Conservation (phyloP, 163 green algal genomes). For the Chlorella variabilis region DNA sequence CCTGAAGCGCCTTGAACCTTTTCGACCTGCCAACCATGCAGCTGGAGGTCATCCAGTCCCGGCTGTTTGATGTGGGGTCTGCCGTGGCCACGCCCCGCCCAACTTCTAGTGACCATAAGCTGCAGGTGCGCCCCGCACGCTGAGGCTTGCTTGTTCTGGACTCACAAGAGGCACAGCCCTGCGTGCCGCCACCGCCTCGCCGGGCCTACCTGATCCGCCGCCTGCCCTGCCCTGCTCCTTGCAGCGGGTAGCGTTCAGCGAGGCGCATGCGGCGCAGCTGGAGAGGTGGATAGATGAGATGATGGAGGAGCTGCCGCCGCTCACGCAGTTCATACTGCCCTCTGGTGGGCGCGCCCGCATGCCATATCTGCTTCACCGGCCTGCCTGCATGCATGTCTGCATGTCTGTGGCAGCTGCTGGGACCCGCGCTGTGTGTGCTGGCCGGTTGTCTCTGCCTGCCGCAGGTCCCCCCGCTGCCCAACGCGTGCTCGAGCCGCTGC, state of each 20-base stretch:
- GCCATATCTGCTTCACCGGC: neutral
- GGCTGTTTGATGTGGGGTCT: conserved; percentile 92
- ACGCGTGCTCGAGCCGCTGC: too few relatives aligned
- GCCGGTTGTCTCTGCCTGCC: neutral
- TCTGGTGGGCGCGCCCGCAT: conserved; percentile 61
- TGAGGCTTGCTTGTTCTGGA: neutral
- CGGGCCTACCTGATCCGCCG: too few relatives aligned
- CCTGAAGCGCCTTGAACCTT: neutral
- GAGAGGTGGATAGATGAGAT: conserved; percentile 94
- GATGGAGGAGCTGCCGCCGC: conserved; percentile 77
- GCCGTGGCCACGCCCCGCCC: conserved; percentile 86
- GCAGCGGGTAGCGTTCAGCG: conserved; percentile 62
- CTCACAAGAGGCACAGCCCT: conserved; percentile 8
- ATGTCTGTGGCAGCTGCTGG: too few relatives aligned
- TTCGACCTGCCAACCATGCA: conserved; percentile 58
- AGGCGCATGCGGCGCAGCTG: conserved; percentile 56
- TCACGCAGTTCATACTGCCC: conserved; percentile 95
- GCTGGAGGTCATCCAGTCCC: conserved; percentile 85
- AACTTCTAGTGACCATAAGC: conserved; percentile 65
- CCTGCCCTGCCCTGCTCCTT: neutral
- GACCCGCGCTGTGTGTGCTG: too few relatives aligned
- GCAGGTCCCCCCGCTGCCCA: too few relatives aligned
- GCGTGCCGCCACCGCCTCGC: neutral
- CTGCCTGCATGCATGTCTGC: too few relatives aligned
- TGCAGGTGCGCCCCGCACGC: conserved; percentile 42